phyloP scores from a whole-genome alignment of 176 grass and related monocot species.

The barley (Hordeum vulgare) region DNA sequence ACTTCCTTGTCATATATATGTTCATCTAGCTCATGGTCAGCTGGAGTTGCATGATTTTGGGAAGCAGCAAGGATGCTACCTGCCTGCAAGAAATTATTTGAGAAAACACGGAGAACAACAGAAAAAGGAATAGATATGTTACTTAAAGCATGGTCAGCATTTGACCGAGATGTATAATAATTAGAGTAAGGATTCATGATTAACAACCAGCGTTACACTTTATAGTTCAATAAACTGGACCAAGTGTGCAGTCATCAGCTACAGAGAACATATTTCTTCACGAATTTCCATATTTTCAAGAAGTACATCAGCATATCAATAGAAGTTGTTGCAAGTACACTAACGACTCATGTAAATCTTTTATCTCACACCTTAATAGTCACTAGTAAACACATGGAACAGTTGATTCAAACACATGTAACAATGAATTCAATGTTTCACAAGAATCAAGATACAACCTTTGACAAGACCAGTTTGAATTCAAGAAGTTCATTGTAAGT shows the following conservation, averaged over 20 bases:
- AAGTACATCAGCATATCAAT: not conserved
- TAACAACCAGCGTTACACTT: not conserved
- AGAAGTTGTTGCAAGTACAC: not conserved
- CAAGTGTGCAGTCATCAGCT: not conserved
- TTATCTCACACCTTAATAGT: conserved; percentile 9
- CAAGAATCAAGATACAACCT: conserved; percentile 64
- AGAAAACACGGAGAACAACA: conserved; percentile 39
- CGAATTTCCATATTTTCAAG: not conserved
- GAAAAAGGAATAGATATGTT: conserved; percentile 12
- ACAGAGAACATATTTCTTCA: not conserved
- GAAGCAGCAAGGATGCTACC: conserved; percentile 91
- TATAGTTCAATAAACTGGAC: conserved; percentile 13
- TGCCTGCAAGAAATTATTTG: conserved; percentile 92
- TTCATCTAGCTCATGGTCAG: conserved; percentile 88
- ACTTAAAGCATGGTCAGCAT: conserved; percentile 8
- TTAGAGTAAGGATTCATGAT: not conserved
- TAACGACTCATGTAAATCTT: not conserved
- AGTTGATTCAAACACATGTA: not conserved
- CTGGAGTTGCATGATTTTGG: conserved; percentile 73
- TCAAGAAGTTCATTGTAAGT: conserved; percentile 98
- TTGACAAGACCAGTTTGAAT: conserved; percentile 96
- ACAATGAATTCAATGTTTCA: not conserved
- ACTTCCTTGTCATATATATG: conserved; percentile 54
- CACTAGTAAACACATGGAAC: not conserved
- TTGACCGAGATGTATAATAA: conserved; percentile 10